Percentiles rank a stretch among this genome's conserved stretches.
Evolutionary conservation across 1,284 basidiomycete genomes (phyloP).

Genomic region (Ceratobasidium sp.): DNA sequence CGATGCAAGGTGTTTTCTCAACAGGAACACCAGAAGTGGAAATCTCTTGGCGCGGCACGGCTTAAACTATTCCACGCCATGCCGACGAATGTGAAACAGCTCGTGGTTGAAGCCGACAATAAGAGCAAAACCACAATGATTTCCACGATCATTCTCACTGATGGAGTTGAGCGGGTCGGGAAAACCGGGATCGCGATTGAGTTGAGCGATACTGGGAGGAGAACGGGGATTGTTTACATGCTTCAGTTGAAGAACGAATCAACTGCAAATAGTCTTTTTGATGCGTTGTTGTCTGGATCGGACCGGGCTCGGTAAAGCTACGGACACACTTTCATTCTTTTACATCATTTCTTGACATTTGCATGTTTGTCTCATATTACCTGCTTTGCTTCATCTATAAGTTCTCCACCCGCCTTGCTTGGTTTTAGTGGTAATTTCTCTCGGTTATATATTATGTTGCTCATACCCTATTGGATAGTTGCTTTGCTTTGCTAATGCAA

Average conservation of each 20-base stretch:
- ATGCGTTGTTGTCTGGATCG: slow-evolving; percentile 88
- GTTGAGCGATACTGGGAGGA: slow-evolving; percentile 87
- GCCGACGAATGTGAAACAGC: slow-evolving; percentile 92
- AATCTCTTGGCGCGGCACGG: slow-evolving; percentile 89
- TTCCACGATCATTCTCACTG: slow-evolving; percentile 94
- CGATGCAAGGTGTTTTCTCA: slow-evolving; percentile 99
- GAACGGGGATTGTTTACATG: slow-evolving; percentile 99
- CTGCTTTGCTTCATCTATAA: slow-evolving; percentile 12
- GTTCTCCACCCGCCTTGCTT: not conserved
- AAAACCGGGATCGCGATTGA: slow-evolving; percentile 98
- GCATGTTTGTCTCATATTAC: not conserved
- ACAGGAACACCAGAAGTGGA: slow-evolving; percentile 97
- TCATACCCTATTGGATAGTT: slow-evolving; percentile 40
- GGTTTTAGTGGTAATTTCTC: slow-evolving; percentile 10
- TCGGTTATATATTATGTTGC: slow-evolving; percentile 13
- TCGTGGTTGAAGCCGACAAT: slow-evolving; percentile 93
- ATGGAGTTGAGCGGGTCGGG: slow-evolving; percentile 97
- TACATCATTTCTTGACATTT: not conserved
- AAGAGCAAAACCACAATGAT: slow-evolving; percentile 85
- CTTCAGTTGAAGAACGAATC: slow-evolving; percentile 92
- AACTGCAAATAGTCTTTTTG: slow-evolving; percentile 87
- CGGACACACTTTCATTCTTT: not conserved
- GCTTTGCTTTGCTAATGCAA: not conserved
- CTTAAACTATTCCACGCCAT: slow-evolving; percentile 88
- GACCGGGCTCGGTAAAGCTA: slow-evolving; percentile 65